Conservation (phyloP, 352 stramenopile species). For the Pythium sp. region DNA sequence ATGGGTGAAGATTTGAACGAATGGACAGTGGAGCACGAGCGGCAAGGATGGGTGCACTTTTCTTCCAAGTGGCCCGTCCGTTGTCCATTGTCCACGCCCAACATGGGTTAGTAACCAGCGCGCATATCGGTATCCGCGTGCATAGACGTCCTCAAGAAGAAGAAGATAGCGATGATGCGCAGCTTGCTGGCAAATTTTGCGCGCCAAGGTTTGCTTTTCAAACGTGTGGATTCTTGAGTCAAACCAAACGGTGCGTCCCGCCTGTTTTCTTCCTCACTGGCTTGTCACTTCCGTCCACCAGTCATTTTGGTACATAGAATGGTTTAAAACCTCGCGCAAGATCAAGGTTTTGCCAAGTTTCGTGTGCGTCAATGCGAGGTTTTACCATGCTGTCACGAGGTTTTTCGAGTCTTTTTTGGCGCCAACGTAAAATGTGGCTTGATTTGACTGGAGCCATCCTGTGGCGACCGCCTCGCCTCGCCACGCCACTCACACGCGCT, state of each 20-base stretch:
- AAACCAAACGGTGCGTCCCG: not conserved
- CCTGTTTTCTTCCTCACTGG: not conserved
- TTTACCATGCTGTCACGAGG: not conserved
- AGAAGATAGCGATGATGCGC: not conserved
- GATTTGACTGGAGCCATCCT: constrained; percentile 9
- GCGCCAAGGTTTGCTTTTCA: not conserved
- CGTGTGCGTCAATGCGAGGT: not conserved
- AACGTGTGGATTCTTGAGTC: not conserved
- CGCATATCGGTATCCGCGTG: not conserved
- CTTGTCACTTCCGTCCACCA: constrained; percentile 7
- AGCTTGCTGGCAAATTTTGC: not conserved
- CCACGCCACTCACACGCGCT: not conserved
- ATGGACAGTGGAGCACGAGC: not conserved
- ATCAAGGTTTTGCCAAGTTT: not conserved
- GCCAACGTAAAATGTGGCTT: not conserved
- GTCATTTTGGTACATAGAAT: constrained; percentile 12
- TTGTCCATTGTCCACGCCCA: not conserved
- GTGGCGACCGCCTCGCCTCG: not conserved
- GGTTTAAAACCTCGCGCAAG: constrained; percentile 6
- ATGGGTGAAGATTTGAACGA: constrained; percentile 3
- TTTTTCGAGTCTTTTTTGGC: constrained; percentile 10
- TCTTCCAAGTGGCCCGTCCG: not conserved
- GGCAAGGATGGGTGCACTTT: not conserved
- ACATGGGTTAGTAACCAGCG: constrained; percentile 6
- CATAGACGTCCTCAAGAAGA: not conserved